Conservation (phyloP, 2,329 filamentous ascomycete species). For the Trichoderma pleuroti region DNA sequence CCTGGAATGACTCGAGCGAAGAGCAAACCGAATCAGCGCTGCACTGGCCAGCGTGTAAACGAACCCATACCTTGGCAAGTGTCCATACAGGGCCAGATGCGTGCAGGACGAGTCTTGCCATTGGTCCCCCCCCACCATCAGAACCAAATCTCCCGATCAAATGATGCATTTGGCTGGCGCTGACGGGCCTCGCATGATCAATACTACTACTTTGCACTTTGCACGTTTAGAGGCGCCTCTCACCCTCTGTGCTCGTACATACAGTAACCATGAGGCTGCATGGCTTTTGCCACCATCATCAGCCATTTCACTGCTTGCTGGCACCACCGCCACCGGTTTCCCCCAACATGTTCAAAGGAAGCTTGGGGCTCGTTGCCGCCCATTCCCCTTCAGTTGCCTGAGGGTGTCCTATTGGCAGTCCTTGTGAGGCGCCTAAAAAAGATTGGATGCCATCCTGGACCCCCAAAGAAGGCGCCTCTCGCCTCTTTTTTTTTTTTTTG, state of each 20-base stretch:
- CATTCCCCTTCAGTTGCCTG: neutral
- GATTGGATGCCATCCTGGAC: neutral
- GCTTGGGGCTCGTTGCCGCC: neutral
- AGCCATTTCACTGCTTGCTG: neutral
- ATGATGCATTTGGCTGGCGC: neutral
- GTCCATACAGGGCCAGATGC: neutral
- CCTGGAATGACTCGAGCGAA: neutral
- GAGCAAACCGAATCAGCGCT: neutral
- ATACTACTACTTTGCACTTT: neutral
- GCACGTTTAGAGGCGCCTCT: neutral
- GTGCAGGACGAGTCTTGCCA: neutral
- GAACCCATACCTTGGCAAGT: neutral
- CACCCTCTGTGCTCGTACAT: neutral
- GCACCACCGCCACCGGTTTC: neutral
- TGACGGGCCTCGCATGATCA: neutral
- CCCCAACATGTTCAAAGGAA: neutral
- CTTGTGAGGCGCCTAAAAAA: neutral
- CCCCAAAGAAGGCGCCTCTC: neutral
- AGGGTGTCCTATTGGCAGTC: neutral
- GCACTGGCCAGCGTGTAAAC: constrained; percentile 12
- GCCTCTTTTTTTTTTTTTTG: no score
- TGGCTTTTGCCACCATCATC: neutral
- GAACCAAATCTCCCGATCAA: neutral
- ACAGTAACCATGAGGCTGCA: neutral
- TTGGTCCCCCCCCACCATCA: neutral